phyloP scores from a whole-genome alignment of 805 yeast genomes.

The Saturnispora halmiae region DNA sequence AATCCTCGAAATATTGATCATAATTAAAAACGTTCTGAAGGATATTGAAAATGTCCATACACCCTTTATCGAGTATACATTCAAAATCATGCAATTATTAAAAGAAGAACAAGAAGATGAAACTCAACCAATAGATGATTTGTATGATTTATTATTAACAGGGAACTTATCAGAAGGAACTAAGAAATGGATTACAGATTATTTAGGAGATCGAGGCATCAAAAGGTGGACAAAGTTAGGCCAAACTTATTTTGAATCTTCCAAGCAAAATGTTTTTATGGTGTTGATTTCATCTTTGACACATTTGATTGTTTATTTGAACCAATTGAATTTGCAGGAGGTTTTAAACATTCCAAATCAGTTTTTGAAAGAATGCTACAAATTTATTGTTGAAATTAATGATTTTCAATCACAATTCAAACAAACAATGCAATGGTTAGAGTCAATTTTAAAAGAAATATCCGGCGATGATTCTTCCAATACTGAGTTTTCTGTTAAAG shows the following conservation, averaged over 20 bases:
- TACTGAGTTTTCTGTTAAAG: conserved; percentile 19
- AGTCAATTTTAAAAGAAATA: conserved; percentile 29
- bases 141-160: conserved; percentile 42
- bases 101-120: conserved; percentile 12
- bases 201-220: conserved; percentile 58
- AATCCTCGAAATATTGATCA: background rate
- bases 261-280: conserved; percentile 39
- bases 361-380: conserved; percentile 30
- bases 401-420: conserved; percentile 39
- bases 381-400: conserved; percentile 35
- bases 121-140: conserved; percentile 27
- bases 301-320: conserved; percentile 39
- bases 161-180: conserved; percentile 43
- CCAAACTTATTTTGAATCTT: conserved; percentile 39
- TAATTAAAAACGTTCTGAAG: background rate
- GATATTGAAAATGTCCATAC: background rate
- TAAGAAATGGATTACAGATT: conserved; percentile 53
- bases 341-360: conserved; percentile 15
- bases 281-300: conserved; percentile 49
- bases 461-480: conserved; percentile 30
- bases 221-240: conserved; percentile 47
- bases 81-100: conserved; percentile 2
- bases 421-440: conserved; percentile 38
- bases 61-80: conserved; percentile 3
- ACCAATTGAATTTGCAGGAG: conserved; percentile 27